phyloP scores from a whole-genome alignment of 495 filamentous ascomycete species.

The Pseudevernia furfuracea region DNA sequence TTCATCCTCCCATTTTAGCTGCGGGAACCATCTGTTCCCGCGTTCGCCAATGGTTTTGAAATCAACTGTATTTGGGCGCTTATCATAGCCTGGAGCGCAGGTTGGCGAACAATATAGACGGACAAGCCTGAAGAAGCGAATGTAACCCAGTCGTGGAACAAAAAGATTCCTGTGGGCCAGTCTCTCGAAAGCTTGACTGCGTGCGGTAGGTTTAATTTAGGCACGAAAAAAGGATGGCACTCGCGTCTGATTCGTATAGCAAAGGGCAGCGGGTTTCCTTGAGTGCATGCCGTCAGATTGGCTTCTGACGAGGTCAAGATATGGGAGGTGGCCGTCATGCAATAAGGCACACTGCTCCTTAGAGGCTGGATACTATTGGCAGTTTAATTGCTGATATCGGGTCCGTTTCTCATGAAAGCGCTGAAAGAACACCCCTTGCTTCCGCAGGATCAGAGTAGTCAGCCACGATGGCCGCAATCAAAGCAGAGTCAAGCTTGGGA shows the following conservation, averaged over 20 bases:
- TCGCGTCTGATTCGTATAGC: not conserved
- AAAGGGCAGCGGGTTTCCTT: not conserved
- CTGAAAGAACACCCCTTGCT: constrained; percentile 16
- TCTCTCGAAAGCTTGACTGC: not conserved
- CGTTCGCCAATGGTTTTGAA: too few species aligned
- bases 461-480: constrained; percentile 23
- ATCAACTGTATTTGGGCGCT: not conserved
- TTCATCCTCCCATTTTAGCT: too few species aligned
- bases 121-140: not conserved
- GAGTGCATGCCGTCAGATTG: not conserved
- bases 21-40: too few species aligned
- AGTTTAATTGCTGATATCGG: not conserved
- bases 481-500: constrained; percentile 18
- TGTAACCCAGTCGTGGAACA: not conserved
- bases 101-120: not conserved
- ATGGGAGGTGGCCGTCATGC: not conserved
- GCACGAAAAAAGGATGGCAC: not conserved
- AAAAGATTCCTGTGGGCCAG: not conserved
- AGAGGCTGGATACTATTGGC: not conserved
- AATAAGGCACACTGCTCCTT: not conserved
- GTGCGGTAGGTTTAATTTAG: not conserved
- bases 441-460: constrained; percentile 13
- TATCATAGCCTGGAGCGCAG: not conserved
- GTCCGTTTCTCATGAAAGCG: constrained; percentile 3
- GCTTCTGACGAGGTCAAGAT: not conserved